phyloP scores from a whole-genome alignment of 2,329 filamentous ascomycete genomes.

The Phymatotrichopsis omnivora region DNA sequence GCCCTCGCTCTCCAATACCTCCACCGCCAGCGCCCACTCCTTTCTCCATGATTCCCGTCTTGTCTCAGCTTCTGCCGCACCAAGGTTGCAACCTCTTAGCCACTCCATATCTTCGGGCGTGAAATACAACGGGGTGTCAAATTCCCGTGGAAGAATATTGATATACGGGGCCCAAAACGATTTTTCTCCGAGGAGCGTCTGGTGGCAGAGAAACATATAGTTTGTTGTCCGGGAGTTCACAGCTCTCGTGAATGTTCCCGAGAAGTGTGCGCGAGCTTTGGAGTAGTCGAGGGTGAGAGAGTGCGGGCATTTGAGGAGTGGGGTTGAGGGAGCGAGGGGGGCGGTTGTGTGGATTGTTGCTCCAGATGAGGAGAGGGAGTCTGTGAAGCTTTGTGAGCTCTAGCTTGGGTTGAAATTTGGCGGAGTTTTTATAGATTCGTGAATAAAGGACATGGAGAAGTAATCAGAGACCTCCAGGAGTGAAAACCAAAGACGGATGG shows the following conservation, averaged over 20 bases:
- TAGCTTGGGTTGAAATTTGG: neutral
- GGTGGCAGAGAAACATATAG: constrained; percentile 20
- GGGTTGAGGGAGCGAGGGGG: constrained; percentile 13
- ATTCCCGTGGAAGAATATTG: constrained; percentile 25
- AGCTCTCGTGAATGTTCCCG: constrained; percentile 8
- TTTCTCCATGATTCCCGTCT: constrained; percentile 34
- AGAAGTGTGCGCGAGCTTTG: constrained; percentile 17
- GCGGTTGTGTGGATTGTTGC: constrained; percentile 13
- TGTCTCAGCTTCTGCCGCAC: constrained; percentile 23
- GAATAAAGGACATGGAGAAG: no score
- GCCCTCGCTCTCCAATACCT: constrained; percentile 31
- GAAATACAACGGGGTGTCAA: constrained; percentile 30
- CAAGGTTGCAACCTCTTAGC: constrained; percentile 30
- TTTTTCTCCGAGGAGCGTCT: constrained; percentile 14
- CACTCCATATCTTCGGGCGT: constrained; percentile 27
- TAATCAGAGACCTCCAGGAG: constrained; percentile 14
- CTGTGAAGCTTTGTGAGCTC: neutral
- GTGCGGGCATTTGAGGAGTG: constrained; percentile 22
- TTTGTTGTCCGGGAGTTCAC: constrained; percentile 16
- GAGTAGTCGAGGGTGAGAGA: constrained; percentile 20
- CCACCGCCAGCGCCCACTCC: constrained; percentile 35
- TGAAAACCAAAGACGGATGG: constrained; percentile 20
- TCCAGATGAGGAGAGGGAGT: constrained; percentile 9
- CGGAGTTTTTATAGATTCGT: neutral
- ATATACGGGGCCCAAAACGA: constrained; percentile 31